Evolutionary conservation across 169 alveolate genomes (phyloP).

Genomic region (Plasmodium malariae): DNA sequence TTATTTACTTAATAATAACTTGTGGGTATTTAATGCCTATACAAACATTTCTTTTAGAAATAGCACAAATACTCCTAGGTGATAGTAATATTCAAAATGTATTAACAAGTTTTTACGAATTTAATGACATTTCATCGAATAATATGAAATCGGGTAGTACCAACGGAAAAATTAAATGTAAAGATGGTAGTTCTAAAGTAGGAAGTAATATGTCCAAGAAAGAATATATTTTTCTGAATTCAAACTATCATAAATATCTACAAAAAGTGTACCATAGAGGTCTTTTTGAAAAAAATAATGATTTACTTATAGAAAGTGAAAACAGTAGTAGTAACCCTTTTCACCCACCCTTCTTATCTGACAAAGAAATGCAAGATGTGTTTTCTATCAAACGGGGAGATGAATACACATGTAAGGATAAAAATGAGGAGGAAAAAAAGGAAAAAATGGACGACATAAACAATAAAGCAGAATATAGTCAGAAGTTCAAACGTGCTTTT

Average conservation of each 20-base stretch:
- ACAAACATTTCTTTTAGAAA: slow-evolving; percentile 9
- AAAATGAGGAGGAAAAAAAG: not conserved
- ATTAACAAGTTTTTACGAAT: slow-evolving; percentile 6
- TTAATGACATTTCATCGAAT: not conserved
- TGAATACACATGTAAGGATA: not conserved
- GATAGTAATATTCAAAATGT: slow-evolving; percentile 1
- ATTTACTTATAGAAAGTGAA: slow-evolving; percentile 12
- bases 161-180: not conserved
- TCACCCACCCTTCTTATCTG: not conserved
- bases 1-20: slow-evolving; percentile 30
- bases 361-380: not conserved
- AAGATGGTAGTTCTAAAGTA: not conserved
- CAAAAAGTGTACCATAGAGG: slow-evolving; percentile 8
- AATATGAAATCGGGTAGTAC: not conserved
- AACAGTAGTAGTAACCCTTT: not conserved
- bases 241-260: slow-evolving; percentile 33
- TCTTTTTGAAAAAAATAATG: not conserved
- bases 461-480: not conserved
- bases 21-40: slow-evolving; percentile 76
- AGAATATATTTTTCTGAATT: slow-evolving; percentile 32
- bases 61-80: slow-evolving; percentile 33
- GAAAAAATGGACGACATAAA: not conserved
- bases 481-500: not conserved
- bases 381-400: not conserved
- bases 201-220: not conserved